Base-by-base conservation (phyloP, 345 rosid species). In the Bretschneidera sinensis region DNA sequence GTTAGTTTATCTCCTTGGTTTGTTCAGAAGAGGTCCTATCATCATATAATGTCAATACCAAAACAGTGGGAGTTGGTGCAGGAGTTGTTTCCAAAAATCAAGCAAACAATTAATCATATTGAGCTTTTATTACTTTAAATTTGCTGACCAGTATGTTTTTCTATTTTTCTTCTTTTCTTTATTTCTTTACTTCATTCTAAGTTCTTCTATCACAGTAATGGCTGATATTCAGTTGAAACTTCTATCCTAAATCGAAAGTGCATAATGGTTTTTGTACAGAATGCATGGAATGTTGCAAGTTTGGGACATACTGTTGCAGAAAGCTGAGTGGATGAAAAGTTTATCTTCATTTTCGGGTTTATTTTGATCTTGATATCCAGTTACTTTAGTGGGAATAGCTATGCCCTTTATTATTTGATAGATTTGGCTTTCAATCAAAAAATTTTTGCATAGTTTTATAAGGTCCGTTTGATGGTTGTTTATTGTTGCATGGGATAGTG, bases 1-100 rank as follows among this genome's bases (percentile, higher is more conserved):
- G 68, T 64, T 66, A 67, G 75, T n/a, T 70, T 79, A 75, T 73
- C 64, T 73, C 62, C 65, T 65, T 71, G 70, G 66, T 48, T 60
- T 74, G 55, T 62, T 77, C 78, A 84, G 95, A 72, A 70, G 77
- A 56, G 60, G 76, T 74, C 59, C 61, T 82, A 63, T 74, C 83
- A 56, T 80, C 90, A 3, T 61, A 71, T 55, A 82, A 84, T 7
- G 25, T 65, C 47, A n/a, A 74, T 62, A 52, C 72, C 52, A 68
- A 74, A 72, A 25, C 76, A 17, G 56, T 67, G 72, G 83, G 76
- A 66, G 59, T 66, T 64, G 55, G 75, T 21, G 53, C 68, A 15
- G 64, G 68, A 57, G 58, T 72, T 34, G 24, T 67, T 64, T 62
- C 82, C 57, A 74, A 56, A 57, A 73, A 57, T 63, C 78, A 68